Base-by-base conservation (phyloP, 148 eudicot genomes). In the Rhododendron vialii region DNA sequence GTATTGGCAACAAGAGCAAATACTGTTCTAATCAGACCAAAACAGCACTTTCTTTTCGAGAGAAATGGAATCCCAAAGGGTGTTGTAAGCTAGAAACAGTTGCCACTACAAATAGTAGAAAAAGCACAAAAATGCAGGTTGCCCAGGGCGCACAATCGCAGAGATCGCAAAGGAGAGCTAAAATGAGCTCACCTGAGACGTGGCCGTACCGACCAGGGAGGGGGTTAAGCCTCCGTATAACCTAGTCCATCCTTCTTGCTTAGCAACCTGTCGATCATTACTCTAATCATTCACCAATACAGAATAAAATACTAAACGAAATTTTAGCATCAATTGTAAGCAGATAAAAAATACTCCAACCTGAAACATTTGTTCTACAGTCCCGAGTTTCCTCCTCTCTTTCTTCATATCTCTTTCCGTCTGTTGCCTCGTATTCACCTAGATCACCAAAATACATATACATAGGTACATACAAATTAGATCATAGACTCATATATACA, bases 351-450 rank as follows among this genome's bases (percentile, higher is more conserved):
- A 71, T 4, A 18, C 61, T 17, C 61, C 61, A 30, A 96, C 99
- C 98, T 94, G 94, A 88, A 87, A 94, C 90, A 97, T 88, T 85
- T 84, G 96, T 36, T 93, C 91, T 20, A 97, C 63, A 85, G 96
- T 90, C 71, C 98, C 96, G 36, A 83, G 78, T 74, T 92, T 91
- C 83, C 45, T 89, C 88, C 89, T 92, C 92, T 89, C 92, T 80
- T 91, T 92, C 87, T 93, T 90, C 85, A 91, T 88, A 86, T 94
- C 95, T 81, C 98, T 93, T 35, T 95, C 99, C 76, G 99, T 95
- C 88, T 95, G 99, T 88, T 97, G 98, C 88, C 99, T 91, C 24
- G 99, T 92, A 86, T 95, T 97, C 17, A 97, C 98, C 99, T 97
- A 89, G 81, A 84, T 84, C 88, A 83, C 17, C 71, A 67, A 35